Conservation (phyloP, 352 stramenopile genomes). For the Globisporangium paddicum region DNA sequence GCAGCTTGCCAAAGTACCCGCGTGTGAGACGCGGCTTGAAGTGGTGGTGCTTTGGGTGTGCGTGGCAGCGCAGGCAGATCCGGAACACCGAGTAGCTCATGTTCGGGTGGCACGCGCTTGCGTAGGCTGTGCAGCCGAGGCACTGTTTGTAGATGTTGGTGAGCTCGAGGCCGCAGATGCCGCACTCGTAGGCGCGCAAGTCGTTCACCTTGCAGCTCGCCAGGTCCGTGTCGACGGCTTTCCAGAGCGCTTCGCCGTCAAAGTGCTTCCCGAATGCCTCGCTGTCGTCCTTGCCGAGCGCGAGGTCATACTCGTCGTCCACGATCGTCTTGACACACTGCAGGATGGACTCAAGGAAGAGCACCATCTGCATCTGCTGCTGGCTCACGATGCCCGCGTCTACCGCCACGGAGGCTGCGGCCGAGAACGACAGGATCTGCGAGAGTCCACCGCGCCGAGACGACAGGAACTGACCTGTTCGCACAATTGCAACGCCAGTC, state of each 20-base stretch:
- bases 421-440: slow-evolving; percentile 49
- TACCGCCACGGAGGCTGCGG: slow-evolving; percentile 23
- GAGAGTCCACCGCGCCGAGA: slow-evolving; percentile 31
- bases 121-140: slow-evolving; percentile 68
- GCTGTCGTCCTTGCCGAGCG: slow-evolving; percentile 60
- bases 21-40: slow-evolving; percentile 61
- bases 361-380: slow-evolving; percentile 73
- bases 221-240: slow-evolving; percentile 56
- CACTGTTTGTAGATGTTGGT: slow-evolving; percentile 86
- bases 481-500: slow-evolving; percentile 60
- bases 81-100: slow-evolving; percentile 63
- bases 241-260: slow-evolving; percentile 71
- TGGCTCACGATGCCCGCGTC: slow-evolving; percentile 54
- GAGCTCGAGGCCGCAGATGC: slow-evolving; percentile 70
- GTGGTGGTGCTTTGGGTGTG: slow-evolving; percentile 65
- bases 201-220: slow-evolving; percentile 13
- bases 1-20: slow-evolving; percentile 59
- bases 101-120: slow-evolving; percentile 48
- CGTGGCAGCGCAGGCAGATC: slow-evolving; percentile 67
- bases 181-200: slow-evolving; percentile 49
- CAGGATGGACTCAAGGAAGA: slow-evolving; percentile 78
- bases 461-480: slow-evolving; percentile 67
- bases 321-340: slow-evolving; percentile 75
- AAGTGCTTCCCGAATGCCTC: slow-evolving; percentile 72
- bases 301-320: slow-evolving; percentile 66